Evolutionary conservation across 2,329 filamentous ascomycete species (phyloP), one percentile per base, ranked within the genome.

Genomic region (Grosmannia huntii): DNA sequence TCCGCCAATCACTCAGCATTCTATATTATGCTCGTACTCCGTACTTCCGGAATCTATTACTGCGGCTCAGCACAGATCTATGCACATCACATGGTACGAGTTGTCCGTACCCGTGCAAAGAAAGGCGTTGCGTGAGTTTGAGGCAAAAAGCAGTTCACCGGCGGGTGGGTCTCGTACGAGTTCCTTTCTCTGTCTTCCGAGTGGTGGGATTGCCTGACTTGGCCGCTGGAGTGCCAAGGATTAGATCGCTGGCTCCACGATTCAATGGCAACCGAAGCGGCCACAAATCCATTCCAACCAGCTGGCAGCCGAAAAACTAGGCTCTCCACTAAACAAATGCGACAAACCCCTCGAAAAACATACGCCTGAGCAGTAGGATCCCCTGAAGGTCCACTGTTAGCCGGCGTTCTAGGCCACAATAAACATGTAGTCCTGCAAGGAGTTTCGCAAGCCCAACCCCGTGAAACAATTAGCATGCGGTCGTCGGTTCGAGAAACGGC

Each of bases 401-500:
- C 31, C 31, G 12, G n/a, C 41, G 11, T 38, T 19, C 12, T 27
- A 7, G 21, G 9, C 53, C 38, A 44, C 38, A 55, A 23, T 48
- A 36, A 36, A 50, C 33, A 28, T 10, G 44, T 55, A 41, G n/a
- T 19, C 31, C 6, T 33, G 31, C 16, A 50, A 36, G 28, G 49
- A 56, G 23, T 28, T 49, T 16, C 21, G 52, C 52, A 54, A 54
- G 36, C 52, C 36, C 11, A 11, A n/a, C n/a, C 10, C 33, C 41
- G 7, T 57, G 55, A 57, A 57, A 57, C 55, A 51, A 38, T n/a
- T 25, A 57, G 46, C 54, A 50, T 46, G 54, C 48, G 48, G 21
- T 23, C 9, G 14, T 51, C 21, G 21, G 55, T 31, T 28, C 31
- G 46, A 28, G 21, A 57, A 51, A 12, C 31, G 46, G 16, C 48